Evolutionary conservation across 371 early-diverging fungal genomes (phyloP), one percentile per base, ranked within the genome.

Genomic region (Mucor irregularis): DNA sequence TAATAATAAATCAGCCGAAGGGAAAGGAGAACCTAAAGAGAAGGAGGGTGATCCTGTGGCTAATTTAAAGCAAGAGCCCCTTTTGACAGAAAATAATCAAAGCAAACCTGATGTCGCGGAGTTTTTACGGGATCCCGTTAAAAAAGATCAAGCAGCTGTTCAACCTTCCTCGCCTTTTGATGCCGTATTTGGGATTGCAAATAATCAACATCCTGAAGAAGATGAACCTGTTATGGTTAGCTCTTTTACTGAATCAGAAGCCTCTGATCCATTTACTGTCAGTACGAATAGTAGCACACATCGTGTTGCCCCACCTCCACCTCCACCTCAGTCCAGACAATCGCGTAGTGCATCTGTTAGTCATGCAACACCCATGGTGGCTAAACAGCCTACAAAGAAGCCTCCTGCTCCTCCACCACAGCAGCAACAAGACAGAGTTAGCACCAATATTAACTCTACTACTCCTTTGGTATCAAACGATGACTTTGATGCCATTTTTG

Each of bases 401-500:
- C 38, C 61, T 43, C 61, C 54, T 49, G 49, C 54, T 17, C 51
- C 62, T 14, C 44, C 53, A 43, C 57, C 57, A 30, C 45, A 38
- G 24, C 54, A 31, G 19, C 45, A 44, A n/a, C 28, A 44, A 5
- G 21, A 28, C 4, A 57, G 25, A 17, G 7, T 16, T 16, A 19
- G 44, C 38, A 9, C 13, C 45, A n/a, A n/a, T n/a, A n/a, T n/a
- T n/a, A n/a, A n/a, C n/a, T n/a, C n/a, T n/a, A n/a, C n/a, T n/a
- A n/a, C n/a, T 30, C 50, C 35, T 34, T 10, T 13, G 4, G 35
- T 34, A 4, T 4, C 10, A 14, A 10, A 5, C 4, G n/a, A 37
- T 22, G 58, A 63, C 6, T 56, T 55, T 39, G 49, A 63, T 34
- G 7, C 52, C 34, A 53, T 55, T 45, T 64, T 64, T 46, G 58